Conservation (phyloP, 108 stramenopile species). For the Cylindrotheca fusiformis region DNA sequence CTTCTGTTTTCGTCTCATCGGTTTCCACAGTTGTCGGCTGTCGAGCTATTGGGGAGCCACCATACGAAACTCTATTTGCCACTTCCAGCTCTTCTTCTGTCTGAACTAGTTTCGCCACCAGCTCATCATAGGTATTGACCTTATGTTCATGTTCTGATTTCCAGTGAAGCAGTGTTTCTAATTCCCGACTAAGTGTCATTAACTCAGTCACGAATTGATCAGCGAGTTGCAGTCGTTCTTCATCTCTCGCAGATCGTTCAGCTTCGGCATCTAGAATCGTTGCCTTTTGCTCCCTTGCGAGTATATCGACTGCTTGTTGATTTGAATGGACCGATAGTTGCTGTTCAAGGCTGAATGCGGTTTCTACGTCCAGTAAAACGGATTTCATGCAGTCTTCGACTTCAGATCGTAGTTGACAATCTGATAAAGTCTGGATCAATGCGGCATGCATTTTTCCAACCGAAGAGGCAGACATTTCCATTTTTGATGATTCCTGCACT, state of each 20-base stretch:
- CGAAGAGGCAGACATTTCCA: neutral
- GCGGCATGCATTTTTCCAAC: conserved; percentile 11
- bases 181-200: conserved; percentile 29
- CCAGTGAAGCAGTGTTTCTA: conserved; percentile 33
- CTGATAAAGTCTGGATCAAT: conserved; percentile 19
- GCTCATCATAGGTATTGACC: conserved; percentile 31
- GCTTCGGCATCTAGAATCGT: conserved; percentile 36
- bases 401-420: conserved; percentile 30
- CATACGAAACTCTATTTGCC: conserved; percentile 4
- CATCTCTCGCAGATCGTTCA: conserved; percentile 23
- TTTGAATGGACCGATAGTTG: conserved; percentile 23
- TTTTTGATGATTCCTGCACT: neutral
- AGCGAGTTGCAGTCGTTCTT: conserved; percentile 25
- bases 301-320: conserved; percentile 7
- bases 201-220: conserved; percentile 47
- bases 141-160: conserved; percentile 36
- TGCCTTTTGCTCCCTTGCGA: conserved; percentile 23
- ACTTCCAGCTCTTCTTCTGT: conserved; percentile 39
- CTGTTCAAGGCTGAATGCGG: conserved; percentile 30
- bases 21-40: neutral
- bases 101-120: conserved; percentile 43
- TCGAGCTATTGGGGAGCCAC: conserved; percentile 2
- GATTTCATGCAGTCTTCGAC: conserved; percentile 30
- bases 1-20: neutral
- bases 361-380: conserved; percentile 49